A percentile compares a stretch with the other conserved stretches of the same genome.
Evolutionary conservation across 305 asterid genomes (phyloP).

Genomic region (Solanum hybrid): DNA sequence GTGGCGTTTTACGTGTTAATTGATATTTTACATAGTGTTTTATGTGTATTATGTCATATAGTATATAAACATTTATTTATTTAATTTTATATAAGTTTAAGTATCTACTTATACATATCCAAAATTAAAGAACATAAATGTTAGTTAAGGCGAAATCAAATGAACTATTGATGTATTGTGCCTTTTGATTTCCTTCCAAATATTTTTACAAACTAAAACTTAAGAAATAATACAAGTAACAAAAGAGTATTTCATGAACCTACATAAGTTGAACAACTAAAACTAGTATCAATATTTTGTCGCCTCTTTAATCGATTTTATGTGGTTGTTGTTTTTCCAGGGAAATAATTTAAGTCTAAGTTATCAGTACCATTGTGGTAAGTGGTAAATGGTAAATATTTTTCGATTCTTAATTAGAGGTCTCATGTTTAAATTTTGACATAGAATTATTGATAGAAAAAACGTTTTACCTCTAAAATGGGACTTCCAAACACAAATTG

Average conservation of each 20-base stretch:
- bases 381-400: no score
- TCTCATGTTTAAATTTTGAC: not conserved
- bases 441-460: not conserved
- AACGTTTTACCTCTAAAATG: not conserved
- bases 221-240: not conserved
- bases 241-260: not conserved
- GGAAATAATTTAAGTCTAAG: not conserved
- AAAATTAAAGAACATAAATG: no score
- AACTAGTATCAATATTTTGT: not conserved
- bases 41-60: no score
- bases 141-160: no score
- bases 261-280: not conserved
- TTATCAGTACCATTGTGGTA: not conserved
- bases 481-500: not conserved
- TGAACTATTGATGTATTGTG: not conserved
- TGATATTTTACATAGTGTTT: no score
- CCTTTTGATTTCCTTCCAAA: not conserved
- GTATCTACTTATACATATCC: no score
- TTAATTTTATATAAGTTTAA: no score
- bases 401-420: not conserved
- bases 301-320: not conserved
- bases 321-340: not conserved
- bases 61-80: no score
- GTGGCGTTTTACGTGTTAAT: not conserved
- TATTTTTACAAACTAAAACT: not conserved